These are phyloP conservation scores for Pseudomonodictys pantanalensis DNA, from an alignment of 495 filamentous ascomycete species.

Conservation along the genomic window DNA sequence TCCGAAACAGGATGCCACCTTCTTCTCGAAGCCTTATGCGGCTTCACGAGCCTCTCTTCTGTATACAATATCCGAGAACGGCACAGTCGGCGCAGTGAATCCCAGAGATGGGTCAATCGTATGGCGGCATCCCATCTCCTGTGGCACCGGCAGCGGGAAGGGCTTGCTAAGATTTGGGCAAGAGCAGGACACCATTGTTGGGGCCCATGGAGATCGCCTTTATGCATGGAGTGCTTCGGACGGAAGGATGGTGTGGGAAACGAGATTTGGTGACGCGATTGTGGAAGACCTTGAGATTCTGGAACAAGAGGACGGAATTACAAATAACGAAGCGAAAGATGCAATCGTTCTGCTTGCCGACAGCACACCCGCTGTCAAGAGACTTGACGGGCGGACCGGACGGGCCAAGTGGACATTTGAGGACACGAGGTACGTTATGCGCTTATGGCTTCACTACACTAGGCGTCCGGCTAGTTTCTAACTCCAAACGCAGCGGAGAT, in stretches of 20 bases:
- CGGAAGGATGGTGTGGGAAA: conserved; percentile 74
- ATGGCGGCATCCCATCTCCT: conserved; percentile 75
- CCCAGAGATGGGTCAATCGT: conserved; percentile 78
- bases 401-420: conserved; percentile 71
- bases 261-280: conserved; percentile 51
- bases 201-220: conserved; percentile 63
- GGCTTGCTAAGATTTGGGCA: conserved; percentile 69
- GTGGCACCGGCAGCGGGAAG: conserved; percentile 17
- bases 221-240: conserved; percentile 80
- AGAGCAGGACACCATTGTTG: conserved; percentile 68
- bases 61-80: conserved; percentile 82
- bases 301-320: conserved; percentile 60
- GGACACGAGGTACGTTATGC: conserved; percentile 54
- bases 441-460: neutral
- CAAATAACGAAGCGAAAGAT: conserved; percentile 55
- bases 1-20: conserved; percentile 77
- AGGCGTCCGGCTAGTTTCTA: too few relatives aligned
- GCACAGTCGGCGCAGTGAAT: conserved; percentile 82
- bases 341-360: conserved; percentile 67
- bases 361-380: conserved; percentile 54
- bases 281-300: conserved; percentile 77
- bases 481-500: conserved; percentile 52
- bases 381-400: conserved; percentile 72
- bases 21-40: conserved; percentile 84
- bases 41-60: conserved; percentile 83